These are phyloP conservation scores for Capronia americana DNA, from an alignment of 2,329 filamentous ascomycete genomes.

Conservation along the genomic window DNA sequence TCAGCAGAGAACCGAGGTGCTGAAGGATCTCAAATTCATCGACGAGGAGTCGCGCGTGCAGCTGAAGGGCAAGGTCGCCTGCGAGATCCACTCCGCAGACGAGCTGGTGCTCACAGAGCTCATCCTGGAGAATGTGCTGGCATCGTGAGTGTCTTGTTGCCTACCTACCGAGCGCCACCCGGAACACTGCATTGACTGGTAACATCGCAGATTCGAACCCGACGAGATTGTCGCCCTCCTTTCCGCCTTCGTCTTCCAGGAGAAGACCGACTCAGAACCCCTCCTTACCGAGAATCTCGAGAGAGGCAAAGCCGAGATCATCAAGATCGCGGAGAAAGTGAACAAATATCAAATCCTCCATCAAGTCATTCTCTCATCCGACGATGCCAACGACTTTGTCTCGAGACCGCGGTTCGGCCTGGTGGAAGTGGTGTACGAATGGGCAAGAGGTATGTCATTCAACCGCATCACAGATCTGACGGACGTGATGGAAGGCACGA, in stretches of 20 bases:
- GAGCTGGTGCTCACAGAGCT: slow-evolving; percentile 95
- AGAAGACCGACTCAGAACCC: slow-evolving; percentile 85
- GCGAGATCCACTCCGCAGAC: slow-evolving; percentile 96
- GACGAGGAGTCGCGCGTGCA: slow-evolving; percentile 86
- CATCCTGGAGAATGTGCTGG: slow-evolving; percentile 94
- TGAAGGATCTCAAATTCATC: slow-evolving; percentile 91
- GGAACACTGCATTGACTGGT: background rate
- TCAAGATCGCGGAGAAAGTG: slow-evolving; percentile 89
- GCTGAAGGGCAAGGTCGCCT: slow-evolving; percentile 97
- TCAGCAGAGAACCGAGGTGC: slow-evolving; percentile 88
- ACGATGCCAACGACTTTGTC: slow-evolving; percentile 92
- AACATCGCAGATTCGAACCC: slow-evolving; percentile 30
- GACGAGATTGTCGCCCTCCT: slow-evolving; percentile 95
- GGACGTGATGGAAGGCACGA: slow-evolving; percentile 95
- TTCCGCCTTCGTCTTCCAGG: slow-evolving; percentile 95
- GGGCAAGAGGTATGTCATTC: slow-evolving; percentile 97
- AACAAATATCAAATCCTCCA: slow-evolving; percentile 87
- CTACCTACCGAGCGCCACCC: background rate
- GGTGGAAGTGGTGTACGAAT: slow-evolving; percentile 98
- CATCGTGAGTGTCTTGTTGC: slow-evolving; percentile 85
- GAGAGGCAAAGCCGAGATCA: slow-evolving; percentile 81
- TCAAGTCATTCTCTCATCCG: slow-evolving; percentile 87
- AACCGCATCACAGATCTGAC: slow-evolving; percentile 96
- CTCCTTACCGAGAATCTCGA: slow-evolving; percentile 82
- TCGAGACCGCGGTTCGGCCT: slow-evolving; percentile 87